phyloP scores from a whole-genome alignment of 1,139 yeast genomes.

The Waltiozyma sp. region DNA sequence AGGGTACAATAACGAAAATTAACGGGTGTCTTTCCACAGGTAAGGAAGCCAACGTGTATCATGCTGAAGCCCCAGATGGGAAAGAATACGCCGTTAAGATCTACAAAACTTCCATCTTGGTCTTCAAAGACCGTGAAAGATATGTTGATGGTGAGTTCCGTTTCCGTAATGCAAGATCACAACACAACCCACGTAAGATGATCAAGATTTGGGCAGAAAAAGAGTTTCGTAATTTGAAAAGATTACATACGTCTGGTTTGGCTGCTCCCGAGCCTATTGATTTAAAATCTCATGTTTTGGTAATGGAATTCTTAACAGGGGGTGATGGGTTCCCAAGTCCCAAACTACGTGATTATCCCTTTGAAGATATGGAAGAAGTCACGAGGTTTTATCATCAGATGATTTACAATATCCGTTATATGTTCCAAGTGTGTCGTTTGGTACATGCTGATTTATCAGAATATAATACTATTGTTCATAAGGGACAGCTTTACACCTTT shows the following conservation, averaged over 20 bases:
- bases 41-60: slow-evolving; percentile 96
- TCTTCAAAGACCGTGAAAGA: slow-evolving; percentile 90
- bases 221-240: slow-evolving; percentile 83
- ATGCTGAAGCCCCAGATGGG: slow-evolving; percentile 59
- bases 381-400: slow-evolving; percentile 64
- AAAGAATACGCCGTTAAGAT: slow-evolving; percentile 80
- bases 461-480: slow-evolving; percentile 81
- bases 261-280: slow-evolving; percentile 91
- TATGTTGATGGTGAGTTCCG: slow-evolving; percentile 95
- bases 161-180: slow-evolving; percentile 73
- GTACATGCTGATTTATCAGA: slow-evolving; percentile 97
- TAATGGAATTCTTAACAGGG: slow-evolving; percentile 80
- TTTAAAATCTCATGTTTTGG: slow-evolving; percentile 79
- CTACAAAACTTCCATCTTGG: slow-evolving; percentile 89
- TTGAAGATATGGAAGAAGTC: slow-evolving; percentile 52
- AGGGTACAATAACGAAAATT: slow-evolving; percentile 73
- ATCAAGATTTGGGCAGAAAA: slow-evolving; percentile 98
- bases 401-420: slow-evolving; percentile 72
- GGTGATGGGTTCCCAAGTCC: slow-evolving; percentile 75
- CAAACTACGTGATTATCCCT: slow-evolving; percentile 70
- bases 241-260: slow-evolving; percentile 67
- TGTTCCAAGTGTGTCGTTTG: slow-evolving; percentile 79
- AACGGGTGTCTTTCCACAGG: slow-evolving; percentile 96
- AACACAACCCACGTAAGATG: slow-evolving; percentile 94
- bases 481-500: slow-evolving; percentile 72